phyloP scores from a whole-genome alignment of 768 basidiomycete genomes.

The Boletellus ananiceps region DNA sequence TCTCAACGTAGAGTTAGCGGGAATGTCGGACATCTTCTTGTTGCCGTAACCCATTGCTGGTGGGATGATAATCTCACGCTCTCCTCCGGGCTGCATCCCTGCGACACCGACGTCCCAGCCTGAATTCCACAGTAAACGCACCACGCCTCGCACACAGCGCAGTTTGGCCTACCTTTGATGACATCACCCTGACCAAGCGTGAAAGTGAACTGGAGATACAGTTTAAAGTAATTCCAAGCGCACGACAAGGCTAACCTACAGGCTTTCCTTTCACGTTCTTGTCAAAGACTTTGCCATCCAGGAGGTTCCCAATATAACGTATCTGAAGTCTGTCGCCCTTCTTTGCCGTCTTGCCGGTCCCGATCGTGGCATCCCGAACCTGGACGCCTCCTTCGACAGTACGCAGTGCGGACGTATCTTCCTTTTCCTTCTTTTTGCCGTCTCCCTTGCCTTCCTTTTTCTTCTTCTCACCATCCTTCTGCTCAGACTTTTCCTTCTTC shows the following conservation, averaged over 20 bases:
- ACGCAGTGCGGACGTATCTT: conserved; percentile 24
- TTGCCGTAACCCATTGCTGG: conserved; percentile 68
- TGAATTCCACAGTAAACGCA: conserved; percentile 22
- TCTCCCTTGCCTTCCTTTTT: conserved; percentile 31
- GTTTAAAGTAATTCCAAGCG: background rate
- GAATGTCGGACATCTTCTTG: conserved; percentile 57
- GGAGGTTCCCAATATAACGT: conserved; percentile 91
- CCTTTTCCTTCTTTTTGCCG: conserved; percentile 26
- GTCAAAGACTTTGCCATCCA: conserved; percentile 73
- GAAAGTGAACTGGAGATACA: conserved; percentile 58
- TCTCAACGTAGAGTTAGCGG: conserved; percentile 71
- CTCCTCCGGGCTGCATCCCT: conserved; percentile 91
- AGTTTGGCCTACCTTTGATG: conserved; percentile 63
- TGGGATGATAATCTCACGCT: conserved; percentile 76
- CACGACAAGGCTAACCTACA: conserved; percentile 41
- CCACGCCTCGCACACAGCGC: background rate
- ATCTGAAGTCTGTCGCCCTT: conserved; percentile 77
- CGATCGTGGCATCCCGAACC: conserved; percentile 70
- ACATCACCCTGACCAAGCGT: conserved; percentile 83
- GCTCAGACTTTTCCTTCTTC: conserved; percentile 33
- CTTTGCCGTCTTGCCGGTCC: conserved; percentile 84
- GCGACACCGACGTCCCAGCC: conserved; percentile 90
- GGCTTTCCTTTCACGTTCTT: conserved; percentile 81
- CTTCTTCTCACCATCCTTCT: conserved; percentile 33
- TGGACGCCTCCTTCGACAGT: conserved; percentile 68